These are phyloP conservation scores for Populus hybrid DNA, from an alignment of 441 rosid species.

Conservation along the genomic window DNA sequence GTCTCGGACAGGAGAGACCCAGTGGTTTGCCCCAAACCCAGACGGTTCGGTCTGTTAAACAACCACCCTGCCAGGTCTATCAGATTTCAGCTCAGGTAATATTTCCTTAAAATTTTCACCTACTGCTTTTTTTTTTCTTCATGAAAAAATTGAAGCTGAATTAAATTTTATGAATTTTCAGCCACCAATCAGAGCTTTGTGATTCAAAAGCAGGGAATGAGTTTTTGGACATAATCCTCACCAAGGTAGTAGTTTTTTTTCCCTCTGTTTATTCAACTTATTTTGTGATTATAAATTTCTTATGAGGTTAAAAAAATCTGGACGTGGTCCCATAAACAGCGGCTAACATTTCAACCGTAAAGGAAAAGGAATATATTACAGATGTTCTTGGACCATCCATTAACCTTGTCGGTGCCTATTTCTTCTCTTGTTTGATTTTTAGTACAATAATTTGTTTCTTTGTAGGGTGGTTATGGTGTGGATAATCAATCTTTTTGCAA, in stretches of 20 bases:
- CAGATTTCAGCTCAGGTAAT: conserved; percentile 64
- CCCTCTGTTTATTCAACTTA: neutral
- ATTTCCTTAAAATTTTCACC: neutral
- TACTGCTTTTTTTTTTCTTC: neutral
- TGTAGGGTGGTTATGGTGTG: conserved; percentile 50
- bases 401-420: neutral
- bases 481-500: conserved; percentile 42
- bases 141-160: neutral
- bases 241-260: conserved; percentile 42
- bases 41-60: conserved; percentile 49
- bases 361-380: conserved; percentile 57
- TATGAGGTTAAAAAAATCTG: neutral
- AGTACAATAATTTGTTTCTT: neutral
- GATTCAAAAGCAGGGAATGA: conserved; percentile 60
- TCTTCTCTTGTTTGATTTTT: neutral
- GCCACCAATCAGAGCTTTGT: conserved; percentile 59
- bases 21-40: conserved; percentile 78
- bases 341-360: neutral
- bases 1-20: conserved; percentile 40
- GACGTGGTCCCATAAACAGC: neutral
- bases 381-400: conserved; percentile 11
- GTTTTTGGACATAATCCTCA: conserved; percentile 65
- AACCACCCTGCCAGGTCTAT: conserved; percentile 57
- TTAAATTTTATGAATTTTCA: conserved; percentile 25
- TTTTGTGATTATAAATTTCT: neutral